Evolutionary conservation across 345 rosid species (phyloP).

Genomic region (Microthlaspi erraticum): DNA sequence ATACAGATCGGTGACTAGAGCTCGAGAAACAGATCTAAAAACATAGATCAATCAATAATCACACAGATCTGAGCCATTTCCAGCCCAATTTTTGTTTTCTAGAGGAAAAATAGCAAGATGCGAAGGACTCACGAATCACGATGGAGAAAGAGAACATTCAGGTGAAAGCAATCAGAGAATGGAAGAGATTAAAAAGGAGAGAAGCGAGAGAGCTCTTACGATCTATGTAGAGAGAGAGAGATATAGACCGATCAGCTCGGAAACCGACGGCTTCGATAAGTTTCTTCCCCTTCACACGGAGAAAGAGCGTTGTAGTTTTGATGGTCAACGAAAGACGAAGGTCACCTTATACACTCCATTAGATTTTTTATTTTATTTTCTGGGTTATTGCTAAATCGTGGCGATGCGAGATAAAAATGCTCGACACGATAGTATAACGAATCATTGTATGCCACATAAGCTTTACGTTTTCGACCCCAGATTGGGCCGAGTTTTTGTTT

Average conservation of each 20-base stretch:
- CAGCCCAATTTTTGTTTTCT: background rate
- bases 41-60: background rate
- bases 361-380: background rate
- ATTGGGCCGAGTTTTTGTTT: slow-evolving; percentile 36
- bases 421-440: slow-evolving; percentile 44
- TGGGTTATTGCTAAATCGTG: slow-evolving; percentile 37
- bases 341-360: slow-evolving; percentile 33
- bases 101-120: background rate
- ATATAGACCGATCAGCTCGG: slow-evolving; percentile 33
- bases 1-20: slow-evolving; percentile 6
- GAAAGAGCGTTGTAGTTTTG: slow-evolving; percentile 42
- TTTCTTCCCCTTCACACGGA: slow-evolving; percentile 27
- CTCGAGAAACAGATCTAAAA: slow-evolving; percentile 20
- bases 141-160: slow-evolving; percentile 1
- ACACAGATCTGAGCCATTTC: slow-evolving; percentile 27
- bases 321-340: slow-evolving; percentile 45
- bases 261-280: slow-evolving; percentile 30
- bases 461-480: background rate
- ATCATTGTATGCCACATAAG: slow-evolving; percentile 30
- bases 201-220: slow-evolving; percentile 18
- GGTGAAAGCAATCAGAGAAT: slow-evolving; percentile 1
- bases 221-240: slow-evolving; percentile 29
- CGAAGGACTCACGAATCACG: slow-evolving; percentile 31
- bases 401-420: slow-evolving; percentile 18
- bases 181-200: slow-evolving; percentile 1